These are phyloP conservation scores for Colletotrichum scovillei DNA, from an alignment of 2,329 filamentous ascomycete genomes.

Conservation along the genomic window DNA sequence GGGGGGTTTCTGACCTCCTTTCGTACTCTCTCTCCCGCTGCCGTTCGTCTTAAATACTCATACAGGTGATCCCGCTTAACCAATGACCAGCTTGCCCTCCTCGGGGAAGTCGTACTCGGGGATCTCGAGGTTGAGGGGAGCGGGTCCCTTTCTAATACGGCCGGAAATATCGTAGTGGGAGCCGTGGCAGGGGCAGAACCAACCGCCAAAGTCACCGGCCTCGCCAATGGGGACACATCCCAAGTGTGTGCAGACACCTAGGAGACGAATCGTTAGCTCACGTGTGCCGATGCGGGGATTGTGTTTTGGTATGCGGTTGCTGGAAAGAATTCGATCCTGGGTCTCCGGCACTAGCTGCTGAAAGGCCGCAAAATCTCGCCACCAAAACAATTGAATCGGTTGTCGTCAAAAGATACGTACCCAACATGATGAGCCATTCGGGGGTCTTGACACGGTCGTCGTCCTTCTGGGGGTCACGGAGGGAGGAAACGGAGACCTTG, in stretches of 20 bases:
- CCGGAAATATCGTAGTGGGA: constrained; percentile 99
- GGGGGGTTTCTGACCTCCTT: not conserved
- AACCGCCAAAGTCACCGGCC: constrained; percentile 96
- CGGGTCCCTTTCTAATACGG: constrained; percentile 96
- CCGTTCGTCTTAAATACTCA: constrained; percentile 28
- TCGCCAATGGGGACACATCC: constrained; percentile 99
- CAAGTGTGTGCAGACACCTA: constrained; percentile 98
- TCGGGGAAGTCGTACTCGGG: constrained; percentile 93
- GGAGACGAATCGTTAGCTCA: constrained; percentile 38
- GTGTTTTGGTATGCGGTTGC: not conserved
- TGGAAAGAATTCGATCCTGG: not conserved
- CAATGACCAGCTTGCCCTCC: constrained; percentile 89
- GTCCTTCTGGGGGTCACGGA: constrained; percentile 93
- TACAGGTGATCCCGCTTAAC: constrained; percentile 68
- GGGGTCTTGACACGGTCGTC: constrained; percentile 96
- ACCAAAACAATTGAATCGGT: not conserved
- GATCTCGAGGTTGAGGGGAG: constrained; percentile 96
- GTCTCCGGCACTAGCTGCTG: not conserved
- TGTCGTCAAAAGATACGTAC: constrained; percentile 58
- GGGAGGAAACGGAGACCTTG: constrained; percentile 81
- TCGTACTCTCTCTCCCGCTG: constrained; percentile 1
- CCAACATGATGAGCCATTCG: constrained; percentile 99
- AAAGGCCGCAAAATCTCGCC: not conserved
- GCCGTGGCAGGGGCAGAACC: constrained; percentile 99
- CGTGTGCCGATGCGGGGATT: not conserved